These are phyloP conservation scores for Piper betle DNA, from an alignment of 164 flowering plant genomes.

Conservation along the genomic window DNA sequence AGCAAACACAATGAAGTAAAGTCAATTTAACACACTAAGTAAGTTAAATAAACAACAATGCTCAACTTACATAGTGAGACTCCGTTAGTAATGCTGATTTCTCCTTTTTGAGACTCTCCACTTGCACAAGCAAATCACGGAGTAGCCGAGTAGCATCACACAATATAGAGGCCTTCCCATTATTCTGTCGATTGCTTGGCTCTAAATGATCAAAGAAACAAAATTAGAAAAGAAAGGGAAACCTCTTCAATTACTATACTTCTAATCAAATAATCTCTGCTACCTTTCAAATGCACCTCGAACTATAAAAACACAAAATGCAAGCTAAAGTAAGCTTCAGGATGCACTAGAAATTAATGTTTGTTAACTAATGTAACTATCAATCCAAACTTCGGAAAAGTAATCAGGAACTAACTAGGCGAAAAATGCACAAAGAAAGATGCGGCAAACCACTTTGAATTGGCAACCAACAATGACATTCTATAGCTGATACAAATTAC, in stretches of 20 bases:
- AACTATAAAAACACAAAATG: too few relatives aligned
- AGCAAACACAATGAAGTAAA: neutral
- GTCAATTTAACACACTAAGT: neutral
- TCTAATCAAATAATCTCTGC: too few relatives aligned
- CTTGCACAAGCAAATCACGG: conserved; percentile 27
- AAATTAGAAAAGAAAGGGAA: neutral
- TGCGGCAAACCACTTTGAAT: too few relatives aligned
- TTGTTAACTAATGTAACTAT: too few relatives aligned
- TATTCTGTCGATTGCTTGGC: conserved; percentile 23
- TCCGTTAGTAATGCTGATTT: conserved; percentile 40
- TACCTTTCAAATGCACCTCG: too few relatives aligned
- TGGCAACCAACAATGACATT: too few relatives aligned
- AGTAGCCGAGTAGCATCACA: conserved; percentile 35
- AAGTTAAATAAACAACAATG: too few relatives aligned
- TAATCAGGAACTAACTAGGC: too few relatives aligned
- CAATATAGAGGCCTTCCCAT: conserved; percentile 49
- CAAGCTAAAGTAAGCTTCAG: too few relatives aligned
- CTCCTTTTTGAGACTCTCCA: conserved; percentile 40
- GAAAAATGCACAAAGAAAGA: too few relatives aligned
- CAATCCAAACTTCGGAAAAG: too few relatives aligned
- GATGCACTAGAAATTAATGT: too few relatives aligned
- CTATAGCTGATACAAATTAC: neutral
- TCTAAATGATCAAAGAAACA: conserved; percentile 17
- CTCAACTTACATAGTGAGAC: conserved; percentile 41
- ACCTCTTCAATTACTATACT: neutral